Evolutionary conservation across 352 stramenopile genomes (phyloP).

Genomic region (Pythium utonaiense): DNA sequence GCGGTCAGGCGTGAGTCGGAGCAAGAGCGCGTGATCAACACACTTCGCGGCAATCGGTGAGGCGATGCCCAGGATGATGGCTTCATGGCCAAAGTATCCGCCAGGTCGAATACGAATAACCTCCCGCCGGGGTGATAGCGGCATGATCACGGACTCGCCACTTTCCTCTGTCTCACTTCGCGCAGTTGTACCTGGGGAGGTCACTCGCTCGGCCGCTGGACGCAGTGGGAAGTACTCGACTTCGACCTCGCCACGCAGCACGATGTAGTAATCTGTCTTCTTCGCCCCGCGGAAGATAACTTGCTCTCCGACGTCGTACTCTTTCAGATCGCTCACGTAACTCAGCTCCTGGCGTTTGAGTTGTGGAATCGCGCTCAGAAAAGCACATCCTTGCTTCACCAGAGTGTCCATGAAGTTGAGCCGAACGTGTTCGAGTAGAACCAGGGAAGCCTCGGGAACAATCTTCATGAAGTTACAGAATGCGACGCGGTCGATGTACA

Average conservation of each 20-base stretch:
- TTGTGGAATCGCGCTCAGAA: slow-evolving; percentile 51
- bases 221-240: slow-evolving; percentile 22
- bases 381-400: slow-evolving; percentile 50
- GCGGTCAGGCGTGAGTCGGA: slow-evolving; percentile 33
- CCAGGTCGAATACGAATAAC: slow-evolving; percentile 40
- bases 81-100: slow-evolving; percentile 66
- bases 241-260: slow-evolving; percentile 38
- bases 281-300: slow-evolving; percentile 34
- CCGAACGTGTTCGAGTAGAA: slow-evolving; percentile 60
- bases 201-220: neutral
- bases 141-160: neutral
- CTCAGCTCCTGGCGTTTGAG: slow-evolving; percentile 59
- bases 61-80: slow-evolving; percentile 43
- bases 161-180: neutral
- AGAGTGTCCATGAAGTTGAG: slow-evolving; percentile 59
- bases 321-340: slow-evolving; percentile 45
- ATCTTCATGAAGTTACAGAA: slow-evolving; percentile 79
- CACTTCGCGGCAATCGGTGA: slow-evolving; percentile 36
- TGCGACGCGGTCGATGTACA: slow-evolving; percentile 61
- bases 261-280: slow-evolving; percentile 39
- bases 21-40: slow-evolving; percentile 41
- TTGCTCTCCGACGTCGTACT: slow-evolving; percentile 25
- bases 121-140: slow-evolving; percentile 11
- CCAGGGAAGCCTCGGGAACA: slow-evolving; percentile 40
- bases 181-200: neutral